Conservation (phyloP, 2,329 filamentous ascomycete species). For the Beauveria brongniartii region DNA sequence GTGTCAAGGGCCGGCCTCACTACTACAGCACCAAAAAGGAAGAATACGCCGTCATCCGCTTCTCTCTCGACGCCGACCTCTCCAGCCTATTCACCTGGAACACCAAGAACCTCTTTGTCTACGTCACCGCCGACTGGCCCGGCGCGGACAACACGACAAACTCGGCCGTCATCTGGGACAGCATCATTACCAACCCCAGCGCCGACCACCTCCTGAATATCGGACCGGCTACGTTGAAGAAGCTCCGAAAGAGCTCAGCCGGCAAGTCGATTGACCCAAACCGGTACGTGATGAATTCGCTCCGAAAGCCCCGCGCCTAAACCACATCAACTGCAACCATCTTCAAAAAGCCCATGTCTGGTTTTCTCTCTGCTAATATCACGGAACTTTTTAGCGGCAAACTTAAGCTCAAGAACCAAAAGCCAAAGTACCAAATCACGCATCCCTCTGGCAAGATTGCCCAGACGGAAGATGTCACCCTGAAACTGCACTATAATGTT, state of each 20-base stretch:
- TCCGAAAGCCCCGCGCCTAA: not conserved
- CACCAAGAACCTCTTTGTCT: slow-evolving; percentile 96
- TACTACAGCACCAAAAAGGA: slow-evolving; percentile 91
- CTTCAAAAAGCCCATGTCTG: not conserved
- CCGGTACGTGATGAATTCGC: slow-evolving; percentile 33
- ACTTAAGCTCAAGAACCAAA: slow-evolving; percentile 72
- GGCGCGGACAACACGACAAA: slow-evolving; percentile 38
- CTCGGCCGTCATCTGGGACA: slow-evolving; percentile 90
- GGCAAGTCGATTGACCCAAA: slow-evolving; percentile 54
- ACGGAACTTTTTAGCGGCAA: slow-evolving; percentile 48
- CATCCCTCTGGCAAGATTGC: slow-evolving; percentile 76
- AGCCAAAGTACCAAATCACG: slow-evolving; percentile 94
- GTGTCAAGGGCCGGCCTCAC: slow-evolving; percentile 83
- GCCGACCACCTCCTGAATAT: slow-evolving; percentile 56
- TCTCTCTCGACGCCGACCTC: slow-evolving; percentile 87
- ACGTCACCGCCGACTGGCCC: slow-evolving; percentile 75
- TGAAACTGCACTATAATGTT: slow-evolving; percentile 89
- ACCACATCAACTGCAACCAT: no score
- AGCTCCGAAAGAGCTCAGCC: slow-evolving; percentile 49
- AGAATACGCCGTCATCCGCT: slow-evolving; percentile 91
- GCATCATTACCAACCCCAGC: slow-evolving; percentile 72
- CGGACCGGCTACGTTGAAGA: slow-evolving; percentile 52
- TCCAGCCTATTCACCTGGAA: slow-evolving; percentile 97
- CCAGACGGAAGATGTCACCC: slow-evolving; percentile 61
- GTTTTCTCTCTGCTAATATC: not conserved